phyloP scores from a whole-genome alignment of 1,284 basidiomycete genomes.

The Mycena sp. region DNA sequence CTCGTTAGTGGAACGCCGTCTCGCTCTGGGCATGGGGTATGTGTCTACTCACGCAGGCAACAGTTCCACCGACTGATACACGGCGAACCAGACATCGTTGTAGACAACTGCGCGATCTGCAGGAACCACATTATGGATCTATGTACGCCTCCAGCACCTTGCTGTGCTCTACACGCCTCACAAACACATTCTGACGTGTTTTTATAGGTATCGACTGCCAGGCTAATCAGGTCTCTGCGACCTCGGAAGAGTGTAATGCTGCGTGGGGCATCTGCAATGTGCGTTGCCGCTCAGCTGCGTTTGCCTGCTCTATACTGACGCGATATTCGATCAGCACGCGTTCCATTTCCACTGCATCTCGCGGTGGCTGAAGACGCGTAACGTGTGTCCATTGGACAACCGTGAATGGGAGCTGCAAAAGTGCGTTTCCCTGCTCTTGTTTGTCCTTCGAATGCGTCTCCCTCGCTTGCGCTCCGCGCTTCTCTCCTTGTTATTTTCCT shows the following conservation, averaged over 20 bases:
- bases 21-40: constrained; percentile 96
- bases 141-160: constrained; percentile 67
- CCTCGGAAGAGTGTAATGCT: constrained; percentile 97
- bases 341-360: constrained; percentile 99
- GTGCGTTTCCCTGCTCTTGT: constrained; percentile 58
- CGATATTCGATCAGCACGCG: constrained; percentile 77
- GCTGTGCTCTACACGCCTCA: not conserved
- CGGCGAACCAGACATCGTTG: constrained; percentile 80
- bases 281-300: constrained; percentile 40
- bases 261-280: constrained; percentile 99
- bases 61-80: not conserved
- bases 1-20: constrained; percentile 91
- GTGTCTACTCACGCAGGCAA: constrained; percentile 37
- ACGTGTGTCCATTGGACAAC: constrained; percentile 99
- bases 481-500: not conserved
- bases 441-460: not conserved
- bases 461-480: not conserved
- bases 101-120: constrained; percentile 97
- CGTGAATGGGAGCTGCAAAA: constrained; percentile 95
- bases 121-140: constrained; percentile 99
- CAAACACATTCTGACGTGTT: constrained; percentile 3
- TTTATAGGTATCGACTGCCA: constrained; percentile 96
- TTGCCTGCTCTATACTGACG: not conserved
- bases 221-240: constrained; percentile 97
- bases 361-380: constrained; percentile 98